Evolutionary conservation across 1,284 basidiomycete genomes (phyloP), one percentile per base, ranked within the genome.

Genomic region (Fistulina hepatica): DNA sequence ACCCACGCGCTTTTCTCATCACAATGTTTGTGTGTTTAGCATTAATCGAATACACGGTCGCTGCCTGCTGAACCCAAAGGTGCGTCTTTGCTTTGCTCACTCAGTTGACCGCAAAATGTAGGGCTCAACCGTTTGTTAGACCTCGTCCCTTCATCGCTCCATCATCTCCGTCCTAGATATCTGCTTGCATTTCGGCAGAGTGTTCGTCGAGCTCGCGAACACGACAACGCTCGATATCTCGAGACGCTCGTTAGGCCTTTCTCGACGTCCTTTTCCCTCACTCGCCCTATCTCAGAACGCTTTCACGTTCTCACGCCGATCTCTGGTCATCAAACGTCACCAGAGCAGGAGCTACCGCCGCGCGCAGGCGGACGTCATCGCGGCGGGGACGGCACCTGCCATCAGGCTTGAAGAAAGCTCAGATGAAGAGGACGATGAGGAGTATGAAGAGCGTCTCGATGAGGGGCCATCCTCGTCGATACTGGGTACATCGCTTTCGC

Each of bases 111-210:
- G 9, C 6, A 31, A 35, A 41, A 33, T 34, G n/a, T n/a, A n/a
- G n/a, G n/a, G n/a, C n/a, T n/a, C n/a, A n/a, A n/a, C 37, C 32
- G 10, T 37, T 17, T n/a, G 21, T 10, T 34, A 33, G 78, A 79
- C 76, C 8, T 63, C 68, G 1, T 64, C 75, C 8, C 60, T 86
- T 11, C 71, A 76, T 48, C 71, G 71, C 37, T 67, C 75, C 10
- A 69, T 90, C 32, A 46, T 79, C 17, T 73, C 74, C 5, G 70
- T 88, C 39, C 64, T 91, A 25, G 81, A 89, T 54, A 74, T 86
- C 61, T 69, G 72, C 24, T 58, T 85, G 3, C 67, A 73, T 44
- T 82, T 89, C 52, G 71, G 67, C 44, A 69, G 76, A 34, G 62
- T 67, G 37, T 81, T 84, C 49, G 58, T 69, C 16, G 58, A 73